phyloP scores from a whole-genome alignment of 2,329 filamentous ascomycete species.

The Xylaria sp. region DNA sequence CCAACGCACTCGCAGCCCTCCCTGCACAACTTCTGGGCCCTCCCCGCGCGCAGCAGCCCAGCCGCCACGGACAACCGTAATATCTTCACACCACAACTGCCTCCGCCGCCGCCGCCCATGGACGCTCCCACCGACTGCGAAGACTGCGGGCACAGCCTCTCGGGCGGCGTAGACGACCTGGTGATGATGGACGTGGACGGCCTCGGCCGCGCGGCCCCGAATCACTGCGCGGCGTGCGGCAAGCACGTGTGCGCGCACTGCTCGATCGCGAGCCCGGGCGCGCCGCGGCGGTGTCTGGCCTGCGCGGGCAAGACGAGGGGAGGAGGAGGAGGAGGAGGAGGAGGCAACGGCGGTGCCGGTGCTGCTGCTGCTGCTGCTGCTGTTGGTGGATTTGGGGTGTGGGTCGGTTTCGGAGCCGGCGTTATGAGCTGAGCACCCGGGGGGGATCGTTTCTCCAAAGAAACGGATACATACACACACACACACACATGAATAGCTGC shows the following conservation, averaged over 20 bases:
- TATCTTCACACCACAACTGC: too few species aligned
- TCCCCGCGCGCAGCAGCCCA: conserved; percentile 38
- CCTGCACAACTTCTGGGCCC: conserved; percentile 64
- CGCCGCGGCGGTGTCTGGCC: conserved; percentile 54
- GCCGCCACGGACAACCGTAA: conserved; percentile 20
- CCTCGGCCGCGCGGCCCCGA: conserved; percentile 43
- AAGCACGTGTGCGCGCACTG: conserved; percentile 63
- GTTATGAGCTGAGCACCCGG: too few species aligned
- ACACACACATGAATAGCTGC: too few species aligned
- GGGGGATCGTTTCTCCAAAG: too few species aligned
- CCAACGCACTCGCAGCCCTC: conserved; percentile 48
- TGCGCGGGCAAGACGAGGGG: conserved; percentile 48
- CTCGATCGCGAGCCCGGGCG: conserved; percentile 60
- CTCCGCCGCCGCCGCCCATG: too few species aligned
- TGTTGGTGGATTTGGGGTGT: not conserved
- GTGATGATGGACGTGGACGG: conserved; percentile 43
- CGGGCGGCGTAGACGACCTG: conserved; percentile 34
- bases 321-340: not conserved
- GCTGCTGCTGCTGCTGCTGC: not conserved
- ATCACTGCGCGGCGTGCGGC: conserved; percentile 52
- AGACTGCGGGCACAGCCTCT: conserved; percentile 50
- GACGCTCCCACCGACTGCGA: conserved; percentile 49
- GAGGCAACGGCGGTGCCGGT: not conserved
- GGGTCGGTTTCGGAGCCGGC: too few species aligned
- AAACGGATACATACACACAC: too few species aligned